Conservation (phyloP, 192 early-diverging fungal species). For the Rhizophlyctis rosea region DNA sequence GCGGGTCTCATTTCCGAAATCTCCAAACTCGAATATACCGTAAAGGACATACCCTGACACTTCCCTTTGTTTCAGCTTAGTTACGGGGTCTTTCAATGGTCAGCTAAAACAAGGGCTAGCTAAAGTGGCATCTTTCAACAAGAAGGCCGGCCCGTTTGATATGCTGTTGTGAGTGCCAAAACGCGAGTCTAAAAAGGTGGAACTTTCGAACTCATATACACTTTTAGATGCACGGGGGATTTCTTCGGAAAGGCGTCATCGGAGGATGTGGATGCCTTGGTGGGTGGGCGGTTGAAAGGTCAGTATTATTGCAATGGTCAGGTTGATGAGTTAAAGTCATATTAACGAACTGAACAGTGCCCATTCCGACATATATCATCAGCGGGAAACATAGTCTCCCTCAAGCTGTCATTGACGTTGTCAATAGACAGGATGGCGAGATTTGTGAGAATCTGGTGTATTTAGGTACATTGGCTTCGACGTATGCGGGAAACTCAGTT, state of each 20-base stretch:
- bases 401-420: constrained; percentile 44
- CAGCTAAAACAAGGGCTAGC: constrained; percentile 62
- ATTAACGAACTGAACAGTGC: constrained; percentile 41
- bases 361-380: constrained; percentile 73
- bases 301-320: neutral
- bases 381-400: constrained; percentile 65
- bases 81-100: constrained; percentile 73
- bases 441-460: constrained; percentile 72
- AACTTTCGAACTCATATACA: too few relatives aligned
- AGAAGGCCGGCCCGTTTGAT: constrained; percentile 86
- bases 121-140: constrained; percentile 72
- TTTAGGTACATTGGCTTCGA: constrained; percentile 50
- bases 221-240: constrained; percentile 77
- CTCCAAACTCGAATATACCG: too few relatives aligned
- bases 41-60: too few relatives aligned
- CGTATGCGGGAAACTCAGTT: too few relatives aligned
- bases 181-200: too few relatives aligned
- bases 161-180: constrained; percentile 74
- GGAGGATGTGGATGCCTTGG: constrained; percentile 49
- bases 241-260: constrained; percentile 62
- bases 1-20: too few relatives aligned
- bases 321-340: neutral
- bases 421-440: constrained; percentile 61
- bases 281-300: constrained; percentile 35
- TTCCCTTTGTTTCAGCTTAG: constrained; percentile 47